Conservation (phyloP, 129 eudicot species). For the Erigeron canadensis region DNA sequence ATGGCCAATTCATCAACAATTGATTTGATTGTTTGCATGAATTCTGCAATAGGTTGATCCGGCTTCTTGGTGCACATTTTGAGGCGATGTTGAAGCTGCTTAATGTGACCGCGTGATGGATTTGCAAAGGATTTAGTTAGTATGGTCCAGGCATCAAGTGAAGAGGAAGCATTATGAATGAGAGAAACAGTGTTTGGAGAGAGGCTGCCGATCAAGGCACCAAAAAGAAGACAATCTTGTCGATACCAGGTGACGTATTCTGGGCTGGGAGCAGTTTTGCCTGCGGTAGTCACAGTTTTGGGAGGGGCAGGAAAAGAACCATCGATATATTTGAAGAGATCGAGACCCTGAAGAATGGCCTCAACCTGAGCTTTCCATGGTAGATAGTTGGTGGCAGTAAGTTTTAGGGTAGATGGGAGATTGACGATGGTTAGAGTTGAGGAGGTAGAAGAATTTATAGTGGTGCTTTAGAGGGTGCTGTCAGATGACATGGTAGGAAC, state of each 20-base stretch:
- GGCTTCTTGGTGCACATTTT: neutral
- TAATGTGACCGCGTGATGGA: neutral
- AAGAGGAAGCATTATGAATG: neutral
- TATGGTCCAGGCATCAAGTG: neutral
- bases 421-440: neutral
- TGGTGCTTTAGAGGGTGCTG: no score
- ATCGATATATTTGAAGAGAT: neutral
- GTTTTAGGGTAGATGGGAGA: neutral
- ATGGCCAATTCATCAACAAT: neutral
- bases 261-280: neutral
- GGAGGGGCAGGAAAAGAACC: neutral
- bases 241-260: neutral
- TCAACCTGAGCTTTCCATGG: slow-evolving; percentile 7
- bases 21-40: neutral
- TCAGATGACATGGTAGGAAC: no score
- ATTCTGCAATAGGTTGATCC: neutral
- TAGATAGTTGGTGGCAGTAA: neutral
- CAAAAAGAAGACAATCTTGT: neutral
- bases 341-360: neutral
- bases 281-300: neutral
- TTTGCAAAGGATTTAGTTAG: neutral
- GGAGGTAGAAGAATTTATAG: no score
- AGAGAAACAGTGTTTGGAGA: neutral
- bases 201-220: neutral
- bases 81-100: neutral